Conservation (phyloP, 495 filamentous ascomycete species). For the Lindgomyces ingoldianus region DNA sequence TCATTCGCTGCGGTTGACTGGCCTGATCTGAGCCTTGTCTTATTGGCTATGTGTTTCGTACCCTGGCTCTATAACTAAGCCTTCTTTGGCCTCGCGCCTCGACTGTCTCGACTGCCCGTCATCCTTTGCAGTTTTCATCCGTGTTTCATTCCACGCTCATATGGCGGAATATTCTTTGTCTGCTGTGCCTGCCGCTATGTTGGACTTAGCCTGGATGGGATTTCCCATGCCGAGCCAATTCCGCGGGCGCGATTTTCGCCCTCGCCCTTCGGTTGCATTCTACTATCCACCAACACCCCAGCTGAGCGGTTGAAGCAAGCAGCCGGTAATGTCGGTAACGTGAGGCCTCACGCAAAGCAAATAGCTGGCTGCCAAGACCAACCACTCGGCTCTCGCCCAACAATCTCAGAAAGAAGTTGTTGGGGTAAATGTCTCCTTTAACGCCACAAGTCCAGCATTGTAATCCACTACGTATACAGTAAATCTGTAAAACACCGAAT, state of each 20-base stretch:
- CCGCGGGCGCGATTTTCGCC: background rate
- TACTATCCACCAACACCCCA: background rate
- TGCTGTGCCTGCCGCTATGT: background rate
- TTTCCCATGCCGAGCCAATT: background rate
- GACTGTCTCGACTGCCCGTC: conserved; percentile 1
- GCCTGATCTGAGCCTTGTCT: background rate
- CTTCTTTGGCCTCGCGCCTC: background rate
- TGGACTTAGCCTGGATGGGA: background rate
- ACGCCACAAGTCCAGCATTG: too few species aligned
- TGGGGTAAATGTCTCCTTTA: background rate
- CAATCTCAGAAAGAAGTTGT: background rate
- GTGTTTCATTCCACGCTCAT: background rate
- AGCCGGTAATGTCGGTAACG: background rate
- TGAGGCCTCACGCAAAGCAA: background rate
- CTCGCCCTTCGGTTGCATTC: background rate
- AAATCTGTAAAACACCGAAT: too few species aligned
- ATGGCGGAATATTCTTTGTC: background rate
- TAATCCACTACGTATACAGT: too few species aligned
- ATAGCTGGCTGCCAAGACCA: background rate
- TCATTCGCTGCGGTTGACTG: conserved; percentile 10
- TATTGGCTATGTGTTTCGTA: conserved; percentile 2
- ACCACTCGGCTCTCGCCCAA: background rate
- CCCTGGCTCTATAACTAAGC: background rate
- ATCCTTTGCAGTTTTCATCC: conserved; percentile 3
- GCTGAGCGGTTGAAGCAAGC: background rate